These are phyloP conservation scores for Mycena haematopus DNA, from an alignment of 768 basidiomycete species.

Conservation along the genomic window DNA sequence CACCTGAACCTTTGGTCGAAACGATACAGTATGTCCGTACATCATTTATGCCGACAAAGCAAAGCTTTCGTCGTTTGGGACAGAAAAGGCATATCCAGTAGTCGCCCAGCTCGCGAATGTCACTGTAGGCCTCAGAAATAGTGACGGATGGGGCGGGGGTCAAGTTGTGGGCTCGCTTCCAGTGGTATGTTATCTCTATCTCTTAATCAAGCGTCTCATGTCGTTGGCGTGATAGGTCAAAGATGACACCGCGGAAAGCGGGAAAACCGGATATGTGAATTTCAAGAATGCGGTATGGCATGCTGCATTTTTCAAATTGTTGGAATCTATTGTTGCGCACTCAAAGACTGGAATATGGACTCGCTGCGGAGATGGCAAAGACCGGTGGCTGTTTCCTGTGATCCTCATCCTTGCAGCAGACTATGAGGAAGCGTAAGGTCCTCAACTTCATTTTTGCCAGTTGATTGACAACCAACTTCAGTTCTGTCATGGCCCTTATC, in stretches of 20 bases:
- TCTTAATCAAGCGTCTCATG: neutral
- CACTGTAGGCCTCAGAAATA: conserved; percentile 40
- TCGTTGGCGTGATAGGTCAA: conserved; percentile 23
- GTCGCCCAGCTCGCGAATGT: conserved; percentile 42
- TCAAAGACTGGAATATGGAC: conserved; percentile 24
- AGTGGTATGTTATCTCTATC: conserved; percentile 36
- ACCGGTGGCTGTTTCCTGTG: conserved; percentile 40
- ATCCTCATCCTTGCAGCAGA: conserved; percentile 48
- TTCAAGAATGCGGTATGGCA: conserved; percentile 40
- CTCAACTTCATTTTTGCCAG: conserved; percentile 10
- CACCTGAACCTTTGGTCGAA: too few relatives aligned
- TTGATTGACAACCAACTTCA: conserved; percentile 23
- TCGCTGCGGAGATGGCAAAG: conserved; percentile 37
- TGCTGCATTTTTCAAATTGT: conserved; percentile 30
- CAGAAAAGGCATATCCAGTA: conserved; percentile 45
- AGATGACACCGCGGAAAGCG: conserved; percentile 22
- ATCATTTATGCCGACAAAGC: conserved; percentile 51
- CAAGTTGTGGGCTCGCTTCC: conserved; percentile 47
- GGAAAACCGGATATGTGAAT: conserved; percentile 31
- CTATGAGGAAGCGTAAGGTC: conserved; percentile 53
- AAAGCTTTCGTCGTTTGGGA: conserved; percentile 45
- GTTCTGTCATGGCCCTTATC: conserved; percentile 47
- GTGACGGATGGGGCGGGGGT: conserved; percentile 41
- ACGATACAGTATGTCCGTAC: conserved; percentile 35
- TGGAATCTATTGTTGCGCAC: conserved; percentile 24